phyloP scores from a whole-genome alignment of 202 grass and related monocot species.

The Hordeum pubiflorum region DNA sequence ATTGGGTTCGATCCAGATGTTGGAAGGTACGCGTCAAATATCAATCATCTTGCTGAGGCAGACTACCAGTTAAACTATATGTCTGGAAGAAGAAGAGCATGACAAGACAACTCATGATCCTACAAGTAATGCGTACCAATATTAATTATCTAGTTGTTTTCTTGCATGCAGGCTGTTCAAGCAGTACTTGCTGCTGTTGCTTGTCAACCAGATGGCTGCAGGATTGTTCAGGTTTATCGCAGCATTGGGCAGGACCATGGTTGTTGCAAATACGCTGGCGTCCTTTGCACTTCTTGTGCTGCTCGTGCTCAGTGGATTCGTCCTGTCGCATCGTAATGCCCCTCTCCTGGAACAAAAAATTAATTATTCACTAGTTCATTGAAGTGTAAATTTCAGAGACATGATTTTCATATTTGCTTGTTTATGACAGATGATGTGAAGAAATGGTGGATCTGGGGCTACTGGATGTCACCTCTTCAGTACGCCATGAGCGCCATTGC shows the following conservation, averaged over 20 bases:
- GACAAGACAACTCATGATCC: not conserved
- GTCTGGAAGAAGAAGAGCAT: not conserved
- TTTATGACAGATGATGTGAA: slow-evolving; percentile 60
- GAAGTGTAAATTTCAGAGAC: not conserved
- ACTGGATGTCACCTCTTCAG: slow-evolving; percentile 67
- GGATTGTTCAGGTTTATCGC: slow-evolving; percentile 56
- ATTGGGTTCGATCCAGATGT: slow-evolving; percentile 77
- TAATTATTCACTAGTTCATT: not conserved
- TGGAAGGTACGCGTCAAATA: slow-evolving; percentile 43
- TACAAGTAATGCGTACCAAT: not conserved
- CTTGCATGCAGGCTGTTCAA: slow-evolving; percentile 49
- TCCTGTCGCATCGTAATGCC: slow-evolving; percentile 52
- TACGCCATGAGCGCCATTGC: slow-evolving; percentile 60
- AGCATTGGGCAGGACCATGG: slow-evolving; percentile 53
- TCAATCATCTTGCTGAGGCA: not conserved
- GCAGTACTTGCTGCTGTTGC: slow-evolving; percentile 62
- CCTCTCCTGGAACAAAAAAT: not conserved
- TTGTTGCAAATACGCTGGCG: slow-evolving; percentile 62
- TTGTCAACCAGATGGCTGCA: slow-evolving; percentile 66
- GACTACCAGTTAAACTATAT: not conserved
- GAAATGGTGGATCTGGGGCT: slow-evolving; percentile 94
- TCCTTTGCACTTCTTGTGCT: slow-evolving; percentile 50
- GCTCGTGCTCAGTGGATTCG: slow-evolving; percentile 64
- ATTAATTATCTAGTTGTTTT: not conserved
- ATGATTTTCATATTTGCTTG: not conserved